Evolutionary conservation across 1,284 basidiomycete genomes (phyloP).

Genomic region (Bondarzewia mesenterica): DNA sequence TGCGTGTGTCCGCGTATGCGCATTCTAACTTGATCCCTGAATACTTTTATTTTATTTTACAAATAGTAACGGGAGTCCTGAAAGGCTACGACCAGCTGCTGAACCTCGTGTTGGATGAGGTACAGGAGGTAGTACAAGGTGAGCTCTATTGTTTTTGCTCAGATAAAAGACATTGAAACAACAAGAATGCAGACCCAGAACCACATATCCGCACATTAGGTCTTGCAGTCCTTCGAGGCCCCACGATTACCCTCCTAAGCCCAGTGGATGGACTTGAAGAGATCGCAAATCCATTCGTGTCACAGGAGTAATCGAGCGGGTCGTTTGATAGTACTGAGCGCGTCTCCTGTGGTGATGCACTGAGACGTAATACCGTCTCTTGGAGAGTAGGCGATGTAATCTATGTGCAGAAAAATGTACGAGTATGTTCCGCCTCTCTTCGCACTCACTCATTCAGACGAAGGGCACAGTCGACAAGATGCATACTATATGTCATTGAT

Average conservation of each 20-base stretch:
- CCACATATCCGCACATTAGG: slow-evolving; percentile 66
- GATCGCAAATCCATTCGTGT: slow-evolving; percentile 76
- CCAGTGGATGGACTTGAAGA: slow-evolving; percentile 91
- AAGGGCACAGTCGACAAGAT: too few species aligned
- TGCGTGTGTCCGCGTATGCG: slow-evolving; percentile 24
- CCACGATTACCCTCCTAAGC: slow-evolving; percentile 86
- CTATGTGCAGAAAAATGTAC: background rate
- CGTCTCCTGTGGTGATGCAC: background rate
- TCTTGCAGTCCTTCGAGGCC: slow-evolving; percentile 83
- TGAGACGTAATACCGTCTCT: too few species aligned
- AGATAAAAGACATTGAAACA: slow-evolving; percentile 1
- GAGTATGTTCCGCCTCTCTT: background rate
- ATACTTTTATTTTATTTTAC: slow-evolving; percentile 3
- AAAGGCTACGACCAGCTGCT: slow-evolving; percentile 97
- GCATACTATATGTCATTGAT: background rate
- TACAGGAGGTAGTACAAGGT: slow-evolving; percentile 69
- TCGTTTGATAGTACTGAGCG: background rate
- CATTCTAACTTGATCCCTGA: background rate
- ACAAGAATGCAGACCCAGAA: slow-evolving; percentile 44
- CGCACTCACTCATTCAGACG: too few species aligned
- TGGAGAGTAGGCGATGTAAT: background rate
- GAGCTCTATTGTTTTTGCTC: slow-evolving; percentile 1
- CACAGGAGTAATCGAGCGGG: slow-evolving; percentile 30
- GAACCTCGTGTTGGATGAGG: slow-evolving; percentile 91
- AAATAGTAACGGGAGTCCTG: slow-evolving; percentile 78